Base-by-base conservation (phyloP, 345 rosid species). In the Salix arbutifolia region DNA sequence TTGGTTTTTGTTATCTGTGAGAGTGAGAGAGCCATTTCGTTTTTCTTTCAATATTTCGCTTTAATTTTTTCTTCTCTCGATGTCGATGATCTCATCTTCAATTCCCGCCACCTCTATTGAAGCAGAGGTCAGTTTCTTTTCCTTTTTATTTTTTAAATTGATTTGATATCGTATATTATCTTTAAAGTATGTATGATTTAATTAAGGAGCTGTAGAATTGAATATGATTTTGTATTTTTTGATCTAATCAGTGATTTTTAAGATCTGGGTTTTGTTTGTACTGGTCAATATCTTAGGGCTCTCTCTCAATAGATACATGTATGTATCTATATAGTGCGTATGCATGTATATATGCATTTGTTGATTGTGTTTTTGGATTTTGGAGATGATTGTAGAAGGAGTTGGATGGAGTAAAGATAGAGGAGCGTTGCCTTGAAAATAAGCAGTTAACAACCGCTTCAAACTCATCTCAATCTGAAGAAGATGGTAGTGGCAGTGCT, bases 361-460 rank as follows among this genome's bases (percentile, higher is more conserved):
- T 74, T 84, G 76, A 85, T 66, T 74, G 75, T 77, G 84, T 82
- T 75, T 82, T 84, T 83, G 73, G 82, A 79, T 75, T 82, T 84
- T 83, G 73, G 82, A 79, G 83, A 80, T 87, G 88, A 79, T 76
- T 79, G 79, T 76, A 85, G 89, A 68, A 66, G 26, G 90, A 75
- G 81, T 87, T 82, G 89, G 87, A 77, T 80, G 91, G 90, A 81
- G 80, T 76, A 52, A 89, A 78, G 78, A 67, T 74, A 28, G 96
- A 93, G 79, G 91, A 86, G 83, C 74, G 86, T 77, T 91, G 99
- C 84, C 87, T 88, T 75, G 97, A 89, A 82, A 95, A 95, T 84
- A 95, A 89, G 80, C 98, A 95, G 85, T 85, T 84, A 81, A 84
- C 85, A 0, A 88, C 94, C 28, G 92, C 91, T 71, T 90, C 97